phyloP scores from a whole-genome alignment of 1,284 basidiomycete species.

The Boletus albobrunnescens region DNA sequence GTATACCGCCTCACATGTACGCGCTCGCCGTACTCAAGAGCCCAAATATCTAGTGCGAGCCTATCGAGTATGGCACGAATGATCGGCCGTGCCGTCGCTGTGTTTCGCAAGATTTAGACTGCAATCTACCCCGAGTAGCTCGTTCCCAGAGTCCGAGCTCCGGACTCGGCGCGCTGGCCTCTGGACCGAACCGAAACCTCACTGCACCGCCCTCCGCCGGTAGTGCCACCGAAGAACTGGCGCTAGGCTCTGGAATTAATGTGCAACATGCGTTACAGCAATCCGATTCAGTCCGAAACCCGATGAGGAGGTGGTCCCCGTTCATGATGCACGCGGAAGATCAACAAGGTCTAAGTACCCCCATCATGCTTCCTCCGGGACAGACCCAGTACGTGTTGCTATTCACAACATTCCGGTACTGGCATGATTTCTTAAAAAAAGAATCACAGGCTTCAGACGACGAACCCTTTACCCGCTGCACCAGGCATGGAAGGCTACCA shows the following conservation, averaged over 20 bases:
- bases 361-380: neutral
- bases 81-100: conserved; percentile 26
- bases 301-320: conserved; percentile 4
- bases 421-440: neutral
- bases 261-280: conserved; percentile 9
- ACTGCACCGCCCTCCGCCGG: conserved; percentile 3
- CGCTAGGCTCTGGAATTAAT: neutral
- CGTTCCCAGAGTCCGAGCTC: conserved; percentile 26
- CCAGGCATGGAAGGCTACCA: conserved; percentile 5
- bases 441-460: conserved; percentile 9
- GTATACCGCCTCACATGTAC: neutral
- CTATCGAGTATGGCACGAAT: conserved; percentile 15
- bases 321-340: conserved; percentile 1
- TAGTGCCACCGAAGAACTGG: conserved; percentile 7
- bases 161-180: conserved; percentile 10
- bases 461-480: neutral
- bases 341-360: conserved; percentile 6
- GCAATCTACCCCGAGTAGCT: conserved; percentile 10
- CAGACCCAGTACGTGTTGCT: conserved; percentile 15
- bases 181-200: conserved; percentile 8
- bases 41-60: conserved; percentile 14
- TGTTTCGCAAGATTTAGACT: conserved; percentile 7
- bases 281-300: conserved; percentile 1
- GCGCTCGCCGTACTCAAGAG: conserved; percentile 5
- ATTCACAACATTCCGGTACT: neutral